These are phyloP conservation scores for Microcyclosporella mali DNA, from an alignment of 2,329 filamentous ascomycete species.

Conservation along the genomic window DNA sequence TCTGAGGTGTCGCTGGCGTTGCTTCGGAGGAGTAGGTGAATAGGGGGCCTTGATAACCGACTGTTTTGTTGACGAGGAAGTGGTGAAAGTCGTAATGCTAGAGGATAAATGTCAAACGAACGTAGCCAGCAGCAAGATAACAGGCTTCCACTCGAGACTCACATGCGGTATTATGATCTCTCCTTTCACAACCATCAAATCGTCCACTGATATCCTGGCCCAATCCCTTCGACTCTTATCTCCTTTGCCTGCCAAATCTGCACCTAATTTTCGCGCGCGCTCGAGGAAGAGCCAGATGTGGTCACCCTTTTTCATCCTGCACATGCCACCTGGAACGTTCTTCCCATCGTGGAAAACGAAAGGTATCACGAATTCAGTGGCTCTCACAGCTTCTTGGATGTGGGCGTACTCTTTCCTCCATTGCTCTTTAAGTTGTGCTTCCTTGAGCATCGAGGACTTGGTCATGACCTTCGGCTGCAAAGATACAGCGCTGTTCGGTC, in stretches of 20 bases:
- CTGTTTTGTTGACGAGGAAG: slow-evolving; percentile 83
- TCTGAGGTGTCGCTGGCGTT: slow-evolving; percentile 37
- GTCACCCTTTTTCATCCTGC: slow-evolving; percentile 88
- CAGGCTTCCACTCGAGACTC: slow-evolving; percentile 37
- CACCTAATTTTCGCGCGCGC: slow-evolving; percentile 82
- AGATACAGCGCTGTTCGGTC: slow-evolving; percentile 56
- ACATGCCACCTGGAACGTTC: slow-evolving; percentile 76
- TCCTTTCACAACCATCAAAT: slow-evolving; percentile 85
- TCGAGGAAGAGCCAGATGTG: slow-evolving; percentile 90
- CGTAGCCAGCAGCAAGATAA: no score
- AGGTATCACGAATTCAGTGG: slow-evolving; percentile 80
- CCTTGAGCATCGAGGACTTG: slow-evolving; percentile 68
- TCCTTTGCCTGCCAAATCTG: slow-evolving; percentile 67
- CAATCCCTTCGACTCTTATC: slow-evolving; percentile 68
- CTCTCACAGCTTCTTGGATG: slow-evolving; percentile 80
- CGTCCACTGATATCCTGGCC: slow-evolving; percentile 90
- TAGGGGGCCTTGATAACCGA: slow-evolving; percentile 65
- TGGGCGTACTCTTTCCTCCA: slow-evolving; percentile 73
- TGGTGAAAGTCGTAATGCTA: slow-evolving; percentile 98
- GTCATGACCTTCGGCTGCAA: slow-evolving; percentile 68
- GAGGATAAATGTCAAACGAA: neutral
- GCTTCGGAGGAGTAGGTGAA: slow-evolving; percentile 66
- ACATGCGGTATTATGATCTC: slow-evolving; percentile 92
- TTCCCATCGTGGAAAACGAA: slow-evolving; percentile 97
- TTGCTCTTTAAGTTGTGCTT: slow-evolving; percentile 69